Base-by-base conservation (phyloP, 2,329 filamentous ascomycete genomes). In the Sporothrix pallida region DNA sequence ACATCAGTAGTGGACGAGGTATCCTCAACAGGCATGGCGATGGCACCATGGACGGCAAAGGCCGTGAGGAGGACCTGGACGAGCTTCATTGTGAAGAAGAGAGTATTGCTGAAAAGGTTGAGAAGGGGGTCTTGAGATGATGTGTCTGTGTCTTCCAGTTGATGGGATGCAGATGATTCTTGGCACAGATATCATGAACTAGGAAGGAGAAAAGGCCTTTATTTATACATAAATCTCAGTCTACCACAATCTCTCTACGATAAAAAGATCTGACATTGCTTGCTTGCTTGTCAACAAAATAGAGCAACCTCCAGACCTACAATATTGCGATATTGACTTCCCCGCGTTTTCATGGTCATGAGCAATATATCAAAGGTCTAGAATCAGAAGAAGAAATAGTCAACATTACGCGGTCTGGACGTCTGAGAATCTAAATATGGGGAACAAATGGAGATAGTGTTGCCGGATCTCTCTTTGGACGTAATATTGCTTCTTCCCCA, bases 21-120 rank as follows among this genome's bases (percentile, higher is more conserved):
- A n/a, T 52, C 46, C 5, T 68, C 63, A 17, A 68, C 31, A 7
- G 44, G 63, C 7, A 52, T 9, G n/a, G 63, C 63, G 23, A 68
- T 50, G 23, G 46, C 65, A 10, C 60, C 26, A 8, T 52, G 44
- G 46, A 69, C 65, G 65, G 65, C 65, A 52, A 69, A 52, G 65
- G 23, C 65, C 44, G 65, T 52, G 46, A 52, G 17, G 46, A 69
- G 44, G 26, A 69, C 46, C 23, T 69, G 65, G 15, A 54, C 37
- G 44, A 69, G 20, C 65, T 69, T 69, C 65, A 69, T 69, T 10
- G 15, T 54, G 46, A 52, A 62, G 20, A 2, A 31, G 15, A 20
- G 10, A 9, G 8, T 48, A 9, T 2, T 48, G 2, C 10, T 48
- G 46, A 48, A 15, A 54, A 6, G 2, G 50, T 20, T 20, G 20